Base-by-base conservation (phyloP, 805 yeast species). In the Maudiozyma barnettii region DNA sequence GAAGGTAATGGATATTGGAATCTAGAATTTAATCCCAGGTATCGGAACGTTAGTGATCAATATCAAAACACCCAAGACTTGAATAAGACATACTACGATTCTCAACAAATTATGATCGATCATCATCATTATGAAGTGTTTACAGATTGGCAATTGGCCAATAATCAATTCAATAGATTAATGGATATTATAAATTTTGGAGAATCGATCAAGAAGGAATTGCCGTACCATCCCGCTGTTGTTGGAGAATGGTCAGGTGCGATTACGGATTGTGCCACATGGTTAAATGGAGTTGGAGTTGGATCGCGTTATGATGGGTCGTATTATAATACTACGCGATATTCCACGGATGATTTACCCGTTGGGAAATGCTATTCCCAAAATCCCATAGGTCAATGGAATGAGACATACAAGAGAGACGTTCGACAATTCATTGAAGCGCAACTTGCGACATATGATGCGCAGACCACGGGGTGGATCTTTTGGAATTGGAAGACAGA, bases 81-180 rank as follows among this genome's bases (percentile, higher is more conserved):
- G 51, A 51, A 65, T 56, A 26, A 60, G 51, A 41, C 52, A 51
- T 55, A 66, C 20, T 71, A 70, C 51, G 70, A 68, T 62, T 76
- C 79, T 73, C 59, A 69, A 18, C 77, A 80, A 56, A 81, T 85
- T 43, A 74, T 86, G 29, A 71, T 89, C 44, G 96, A 90, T 64
- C 95, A 87, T 68, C 96, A 90, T 67, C 87, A 83, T 63, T 90
- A 90, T 67, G 95, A 89, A 69, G 91, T 88, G 19, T 90, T 91
- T 64, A 72, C 81, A 14, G 73, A 72, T 37, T 78, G 70, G 22
- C 85, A 85, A 66, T 73, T 88, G 47, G 57, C 68, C 44, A 73
- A 65, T 49, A 45, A 72, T 51, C 60, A 64, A 57, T 47, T 49
- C 47, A 52, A 64, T 50, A 57, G 75, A 59, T 26, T 60, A 3